Percentiles rank a stretch among this genome's conserved stretches.
phyloP scores from a whole-genome alignment of 1,284 basidiomycete species.

The Sporisorium graminicola region DNA sequence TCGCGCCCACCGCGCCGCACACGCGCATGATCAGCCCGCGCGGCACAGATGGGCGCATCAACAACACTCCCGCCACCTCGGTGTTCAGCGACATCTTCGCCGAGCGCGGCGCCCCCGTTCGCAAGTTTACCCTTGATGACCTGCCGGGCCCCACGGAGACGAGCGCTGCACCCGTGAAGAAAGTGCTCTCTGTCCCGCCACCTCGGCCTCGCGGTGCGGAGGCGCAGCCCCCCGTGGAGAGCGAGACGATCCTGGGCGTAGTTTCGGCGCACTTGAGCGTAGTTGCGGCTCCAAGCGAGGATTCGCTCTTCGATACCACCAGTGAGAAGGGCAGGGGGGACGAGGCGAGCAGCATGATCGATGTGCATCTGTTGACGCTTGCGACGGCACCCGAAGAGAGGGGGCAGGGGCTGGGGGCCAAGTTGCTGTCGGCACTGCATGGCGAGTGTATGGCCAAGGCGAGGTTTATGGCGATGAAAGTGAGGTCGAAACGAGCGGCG shows the following conservation, averaged over 20 bases:
- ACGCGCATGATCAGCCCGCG: conserved; percentile 31
- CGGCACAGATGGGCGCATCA: conserved; percentile 27
- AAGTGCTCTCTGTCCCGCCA: conserved; percentile 53
- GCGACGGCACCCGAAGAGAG: conserved; percentile 54
- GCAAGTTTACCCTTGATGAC: conserved; percentile 20
- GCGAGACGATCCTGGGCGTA: conserved; percentile 61
- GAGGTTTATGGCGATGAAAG: conserved; percentile 23
- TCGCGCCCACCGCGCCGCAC: conserved; percentile 15
- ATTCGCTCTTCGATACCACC: conserved; percentile 16
- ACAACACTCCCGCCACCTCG: conserved; percentile 51
- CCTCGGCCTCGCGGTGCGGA: conserved; percentile 1
- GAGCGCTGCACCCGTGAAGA: conserved; percentile 42
- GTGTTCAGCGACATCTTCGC: conserved; percentile 45
- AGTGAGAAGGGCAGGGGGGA: conserved; percentile 2
- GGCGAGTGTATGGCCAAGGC: conserved; percentile 43
- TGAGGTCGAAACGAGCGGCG: conserved; percentile 1
- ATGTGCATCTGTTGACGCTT: conserved; percentile 60
- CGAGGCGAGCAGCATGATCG: conserved; percentile 24
- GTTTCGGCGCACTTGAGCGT: conserved; percentile 48
- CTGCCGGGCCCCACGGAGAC: conserved; percentile 56
- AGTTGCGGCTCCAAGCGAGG: conserved; percentile 19
- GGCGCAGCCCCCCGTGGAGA: conserved; percentile 23
- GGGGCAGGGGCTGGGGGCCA: conserved; percentile 56
- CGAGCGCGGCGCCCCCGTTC: conserved; percentile 21
- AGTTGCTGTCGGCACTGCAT: conserved; percentile 49